Evolutionary conservation across 129 eudicot species (phyloP).

Genomic region (Apium graveolens): DNA sequence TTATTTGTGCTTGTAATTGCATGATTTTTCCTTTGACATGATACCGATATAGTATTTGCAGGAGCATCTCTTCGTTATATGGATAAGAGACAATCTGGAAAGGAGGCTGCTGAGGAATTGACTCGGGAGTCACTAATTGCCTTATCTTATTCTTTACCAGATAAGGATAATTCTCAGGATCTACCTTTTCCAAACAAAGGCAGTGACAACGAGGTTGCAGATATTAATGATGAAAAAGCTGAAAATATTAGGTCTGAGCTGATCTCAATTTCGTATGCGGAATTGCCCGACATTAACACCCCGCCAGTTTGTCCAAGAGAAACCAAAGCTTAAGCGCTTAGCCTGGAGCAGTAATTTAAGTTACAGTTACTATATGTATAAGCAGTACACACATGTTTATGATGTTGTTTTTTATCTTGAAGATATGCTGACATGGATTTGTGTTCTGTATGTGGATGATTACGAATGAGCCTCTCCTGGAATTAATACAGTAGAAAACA

Average conservation of each 20-base stretch:
- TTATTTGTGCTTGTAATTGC: neutral
- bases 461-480: neutral
- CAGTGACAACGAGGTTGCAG: constrained; percentile 20
- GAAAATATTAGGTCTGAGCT: constrained; percentile 46
- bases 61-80: constrained; percentile 32
- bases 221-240: constrained; percentile 22
- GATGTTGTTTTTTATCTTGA: constrained; percentile 11
- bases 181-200: constrained; percentile 14
- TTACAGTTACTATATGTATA: neutral
- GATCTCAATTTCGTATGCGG: constrained; percentile 51
- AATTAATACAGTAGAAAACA: constrained; percentile 11
- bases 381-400: neutral
- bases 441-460: neutral
- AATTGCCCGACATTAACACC: constrained; percentile 39
- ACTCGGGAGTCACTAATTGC: constrained; percentile 80
- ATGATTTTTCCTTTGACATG: constrained; percentile 9
- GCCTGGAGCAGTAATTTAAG: neutral
- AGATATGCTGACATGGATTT: constrained; percentile 3
- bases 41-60: constrained; percentile 5
- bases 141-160: constrained; percentile 50
- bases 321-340: constrained; percentile 23
- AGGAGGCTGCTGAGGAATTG: constrained; percentile 47
- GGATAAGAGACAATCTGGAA: constrained; percentile 48
- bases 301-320: constrained; percentile 27
- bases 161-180: constrained; percentile 12